Conservation (phyloP, 768 basidiomycete genomes). For the Phylloporus sp. region DNA sequence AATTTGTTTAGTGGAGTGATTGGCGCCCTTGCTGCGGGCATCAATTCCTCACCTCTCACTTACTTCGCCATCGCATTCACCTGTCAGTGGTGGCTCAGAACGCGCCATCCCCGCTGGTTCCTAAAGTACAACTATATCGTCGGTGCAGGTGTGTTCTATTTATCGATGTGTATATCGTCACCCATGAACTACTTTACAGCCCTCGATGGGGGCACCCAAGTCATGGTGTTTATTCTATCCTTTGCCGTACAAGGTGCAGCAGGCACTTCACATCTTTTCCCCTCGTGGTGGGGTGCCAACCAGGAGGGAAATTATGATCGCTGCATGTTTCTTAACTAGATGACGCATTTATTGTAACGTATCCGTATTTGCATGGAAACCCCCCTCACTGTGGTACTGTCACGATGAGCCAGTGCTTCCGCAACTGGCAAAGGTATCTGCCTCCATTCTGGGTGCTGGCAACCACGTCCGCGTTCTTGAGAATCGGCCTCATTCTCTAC, state of each 20-base stretch:
- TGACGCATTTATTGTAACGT: too few species aligned
- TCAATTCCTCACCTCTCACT: slow-evolving; percentile 23
- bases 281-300: slow-evolving; percentile 58
- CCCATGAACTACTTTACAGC: slow-evolving; percentile 10
- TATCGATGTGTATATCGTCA: too few species aligned
- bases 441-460: slow-evolving; percentile 50
- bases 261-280: slow-evolving; percentile 45
- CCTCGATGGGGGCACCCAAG: slow-evolving; percentile 40
- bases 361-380: too few species aligned
- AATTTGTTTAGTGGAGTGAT: slow-evolving; percentile 12
- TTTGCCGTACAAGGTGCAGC: slow-evolving; percentile 48
- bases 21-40: slow-evolving; percentile 21
- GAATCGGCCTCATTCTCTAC: slow-evolving; percentile 70
- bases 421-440: slow-evolving; percentile 7
- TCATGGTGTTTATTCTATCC: slow-evolving; percentile 52
- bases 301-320: slow-evolving; percentile 39
- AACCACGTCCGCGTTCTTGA: slow-evolving; percentile 50
- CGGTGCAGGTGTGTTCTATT: slow-evolving; percentile 36
- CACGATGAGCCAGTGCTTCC: slow-evolving; percentile 2
- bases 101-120: slow-evolving; percentile 34
- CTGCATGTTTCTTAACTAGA: slow-evolving; percentile 18
- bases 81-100: slow-evolving; percentile 38
- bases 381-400: too few species aligned
- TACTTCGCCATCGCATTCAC: slow-evolving; percentile 25
- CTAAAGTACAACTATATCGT: slow-evolving; percentile 34